Conservation (phyloP, 2,329 filamentous ascomycete species). For the Fusarium vanettenii region DNA sequence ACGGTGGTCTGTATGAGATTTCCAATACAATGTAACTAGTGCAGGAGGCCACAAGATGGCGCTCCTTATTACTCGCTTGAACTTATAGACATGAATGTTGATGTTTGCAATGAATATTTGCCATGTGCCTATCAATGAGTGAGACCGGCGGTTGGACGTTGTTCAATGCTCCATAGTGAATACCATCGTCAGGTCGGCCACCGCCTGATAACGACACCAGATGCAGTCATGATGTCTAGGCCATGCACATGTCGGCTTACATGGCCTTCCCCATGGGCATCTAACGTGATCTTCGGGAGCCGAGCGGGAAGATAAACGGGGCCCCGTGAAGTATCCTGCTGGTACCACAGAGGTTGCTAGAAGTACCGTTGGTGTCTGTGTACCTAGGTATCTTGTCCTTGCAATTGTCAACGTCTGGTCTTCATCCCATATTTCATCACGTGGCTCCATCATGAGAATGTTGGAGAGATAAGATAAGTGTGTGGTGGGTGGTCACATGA, state of each 20-base stretch:
- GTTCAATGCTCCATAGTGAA: background rate
- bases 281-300: background rate
- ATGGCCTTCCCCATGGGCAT: background rate
- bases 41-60: slow-evolving; percentile 48
- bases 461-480: background rate
- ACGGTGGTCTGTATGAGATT: slow-evolving; percentile 52
- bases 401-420: background rate
- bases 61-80: slow-evolving; percentile 49
- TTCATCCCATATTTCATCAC: background rate
- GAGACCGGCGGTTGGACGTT: background rate
- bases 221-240: background rate
- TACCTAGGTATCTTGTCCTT: background rate
- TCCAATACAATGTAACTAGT: slow-evolving; percentile 51
- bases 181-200: too few species aligned
- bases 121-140: background rate
- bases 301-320: background rate
- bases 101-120: slow-evolving; percentile 30
- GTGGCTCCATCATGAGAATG: background rate
- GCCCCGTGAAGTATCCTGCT: background rate
- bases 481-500: background rate
- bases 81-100: slow-evolving; percentile 48
- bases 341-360: background rate
- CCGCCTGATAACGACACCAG: background rate
- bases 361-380: background rate
- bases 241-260: background rate